Evolutionary conservation across 345 rosid species (phyloP), one percentile per base, ranked within the genome.

Genomic region (Bruguiera sexangula): DNA sequence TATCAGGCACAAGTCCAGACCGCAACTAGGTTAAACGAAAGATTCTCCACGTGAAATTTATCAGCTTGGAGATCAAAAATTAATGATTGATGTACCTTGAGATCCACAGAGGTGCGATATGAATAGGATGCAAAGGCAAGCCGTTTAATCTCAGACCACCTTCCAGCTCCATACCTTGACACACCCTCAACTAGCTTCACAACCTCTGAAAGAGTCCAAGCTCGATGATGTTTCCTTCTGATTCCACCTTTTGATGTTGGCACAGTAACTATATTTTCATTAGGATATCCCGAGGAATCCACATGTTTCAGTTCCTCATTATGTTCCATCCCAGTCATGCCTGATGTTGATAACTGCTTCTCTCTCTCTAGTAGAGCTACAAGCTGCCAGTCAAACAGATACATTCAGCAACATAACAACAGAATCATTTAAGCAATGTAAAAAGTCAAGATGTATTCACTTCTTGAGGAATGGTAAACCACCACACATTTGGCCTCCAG

Each of bases 41-140:
- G 2, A 39, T 39, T 39, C 15, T 10, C 15, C 10, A 15, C 2
- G 46, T 10, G 46, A 39, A 39, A 39, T 39, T 39, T 10, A 26
- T 21, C 10, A 15, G 24, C 26, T 18, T 37, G 37, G 50, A 37
- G 43, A 21, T 64, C 16, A 31, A 59, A 21, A 4, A 20, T 13
- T 16, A 31, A 57, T 20, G 18, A 20, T 15, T 46, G 22, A 63
- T 63, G 46, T 81, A 91, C 99, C 95, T 94, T 94, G 71, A 94
- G 99, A 85, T 95, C 99, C 51, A 95, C 99, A 66, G 97, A 95
- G 43, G 99, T 91, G 63, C 97, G 96, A 74, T 89, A 90, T 3
- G 96, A 83, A 77, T 83, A 69, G 24, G 97, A 85, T 61, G 97
- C 88, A 79, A 91, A 95, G 52, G 88, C 88, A 68, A 88, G 83